phyloP scores from a whole-genome alignment of 139 green algal genomes.

The Bryopsis sp. region DNA sequence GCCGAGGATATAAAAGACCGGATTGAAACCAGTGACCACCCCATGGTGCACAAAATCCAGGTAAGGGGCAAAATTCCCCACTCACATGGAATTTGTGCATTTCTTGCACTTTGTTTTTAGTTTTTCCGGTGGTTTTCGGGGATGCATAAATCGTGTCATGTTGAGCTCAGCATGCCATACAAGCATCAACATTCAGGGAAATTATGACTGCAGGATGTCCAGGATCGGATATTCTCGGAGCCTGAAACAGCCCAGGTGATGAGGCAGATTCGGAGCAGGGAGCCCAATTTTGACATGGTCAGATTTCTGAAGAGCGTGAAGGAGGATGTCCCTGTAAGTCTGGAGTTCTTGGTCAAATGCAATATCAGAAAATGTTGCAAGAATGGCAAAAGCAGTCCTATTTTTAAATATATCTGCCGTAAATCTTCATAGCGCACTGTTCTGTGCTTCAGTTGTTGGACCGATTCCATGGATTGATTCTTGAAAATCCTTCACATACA shows the following conservation, averaged over 20 bases:
- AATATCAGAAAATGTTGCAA: too few species aligned
- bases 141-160: not conserved
- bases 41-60: slow-evolving; percentile 84
- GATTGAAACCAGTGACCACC: slow-evolving; percentile 88
- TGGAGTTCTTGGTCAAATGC: not conserved
- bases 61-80: slow-evolving; percentile 31
- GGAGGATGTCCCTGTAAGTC: slow-evolving; percentile 32
- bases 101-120: too few species aligned
- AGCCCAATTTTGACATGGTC: slow-evolving; percentile 84
- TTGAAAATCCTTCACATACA: too few species aligned
- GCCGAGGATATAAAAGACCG: slow-evolving; percentile 74
- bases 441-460: too few species aligned
- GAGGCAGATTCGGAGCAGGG: slow-evolving; percentile 64
- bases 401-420: too few species aligned
- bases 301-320: slow-evolving; percentile 52
- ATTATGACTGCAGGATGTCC: slow-evolving; percentile 48
- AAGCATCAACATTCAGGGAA: not conserved
- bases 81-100: too few species aligned
- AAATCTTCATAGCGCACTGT: too few species aligned
- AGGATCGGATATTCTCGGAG: slow-evolving; percentile 62
- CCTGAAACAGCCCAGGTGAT: slow-evolving; percentile 65
- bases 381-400: too few species aligned
- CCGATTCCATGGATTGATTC: too few species aligned
- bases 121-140: not conserved
- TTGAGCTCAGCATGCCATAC: not conserved